Evolutionary conservation across 352 stramenopile species (phyloP), one percentile per base, ranked within the genome.

Genomic region (Phytophthora vignae): DNA sequence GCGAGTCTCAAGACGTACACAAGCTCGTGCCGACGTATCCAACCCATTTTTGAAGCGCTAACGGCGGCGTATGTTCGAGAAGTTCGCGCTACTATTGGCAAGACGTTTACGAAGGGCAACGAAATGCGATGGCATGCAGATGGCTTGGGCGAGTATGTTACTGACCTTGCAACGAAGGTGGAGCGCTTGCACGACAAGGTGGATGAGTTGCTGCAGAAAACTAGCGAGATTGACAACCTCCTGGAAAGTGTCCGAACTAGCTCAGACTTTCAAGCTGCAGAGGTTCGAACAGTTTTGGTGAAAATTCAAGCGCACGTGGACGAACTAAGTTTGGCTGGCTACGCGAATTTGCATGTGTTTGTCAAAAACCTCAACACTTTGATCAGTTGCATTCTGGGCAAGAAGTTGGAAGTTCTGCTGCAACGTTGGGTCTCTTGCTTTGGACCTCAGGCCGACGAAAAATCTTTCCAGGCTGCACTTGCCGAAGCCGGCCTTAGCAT

Each of bases 141-240:
- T 60, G 81, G 88, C 19, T 71, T 98, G 25, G 88, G 83, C 5
- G 88, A 97, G 27, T 97, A 97, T 64, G 93, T 98, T 9, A 85
- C 80, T 3, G 87, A 97, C 61, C 80, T 98, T 56, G 85, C 96
- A 25, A 87, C 93, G 29, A 95, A 99, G 62, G 97, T 99, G 1
- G 96, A 98, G 60, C 91, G 88, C 38, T 90, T 99, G 49, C 98
- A 99, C 67, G 98, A 99, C 65, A 98, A 99, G 67, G 96, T 99
- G 12, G 97, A 99, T 67, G 97, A 99, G 29, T 81, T 99, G 25
- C 73, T 98, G 29, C 74, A 92, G 61, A 98, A 98, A 62, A 97
- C 95, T 38, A 87, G 87, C 56, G 94, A 97, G 15, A 96, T 99
- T 59, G 91, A 99, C 50, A 79, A 90, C 58, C 80, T 96, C 17